Conservation (phyloP, 257 asterid species). For the Fraxinus americana region DNA sequence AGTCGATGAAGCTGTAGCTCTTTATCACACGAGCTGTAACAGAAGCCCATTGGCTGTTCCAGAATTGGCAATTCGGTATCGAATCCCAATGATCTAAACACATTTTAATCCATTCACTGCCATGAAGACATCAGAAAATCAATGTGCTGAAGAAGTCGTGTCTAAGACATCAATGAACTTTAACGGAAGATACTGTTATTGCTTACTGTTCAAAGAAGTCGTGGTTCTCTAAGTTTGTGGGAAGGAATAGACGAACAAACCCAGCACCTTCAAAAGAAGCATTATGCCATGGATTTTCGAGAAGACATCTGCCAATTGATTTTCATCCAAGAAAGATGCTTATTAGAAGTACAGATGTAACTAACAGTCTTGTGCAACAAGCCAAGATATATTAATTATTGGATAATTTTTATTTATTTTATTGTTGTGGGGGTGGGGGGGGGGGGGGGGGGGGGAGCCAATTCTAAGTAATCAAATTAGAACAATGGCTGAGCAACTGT, state of each 20-base stretch:
- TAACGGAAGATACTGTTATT: conserved; percentile 19
- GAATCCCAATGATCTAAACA: conserved; percentile 83
- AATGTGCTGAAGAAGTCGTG: conserved; percentile 27
- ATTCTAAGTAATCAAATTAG: conserved; percentile 16
- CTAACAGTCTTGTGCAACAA: conserved; percentile 11
- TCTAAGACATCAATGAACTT: conserved; percentile 21
- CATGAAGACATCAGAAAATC: conserved; percentile 29
- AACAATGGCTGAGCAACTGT: conserved; percentile 3
- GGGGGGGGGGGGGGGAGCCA: background rate
- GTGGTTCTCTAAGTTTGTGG: conserved; percentile 80
- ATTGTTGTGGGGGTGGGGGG: background rate
- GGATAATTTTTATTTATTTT: background rate
- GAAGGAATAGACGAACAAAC: conserved; percentile 87
- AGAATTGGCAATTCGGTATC: conserved; percentile 87
- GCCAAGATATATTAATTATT: background rate
- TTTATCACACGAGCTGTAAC: conserved; percentile 91
- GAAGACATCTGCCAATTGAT: conserved; percentile 63
- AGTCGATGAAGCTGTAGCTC: conserved; percentile 65
- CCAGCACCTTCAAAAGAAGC: conserved; percentile 97
- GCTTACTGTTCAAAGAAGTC: conserved; percentile 84
- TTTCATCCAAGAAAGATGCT: conserved; percentile 22
- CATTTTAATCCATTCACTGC: conserved; percentile 71
- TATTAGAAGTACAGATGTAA: conserved; percentile 15
- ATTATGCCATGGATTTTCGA: conserved; percentile 99
- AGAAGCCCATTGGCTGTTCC: conserved; percentile 99